Conservation (phyloP, 805 yeast species). For the Lipomyces starkeyi region DNA sequence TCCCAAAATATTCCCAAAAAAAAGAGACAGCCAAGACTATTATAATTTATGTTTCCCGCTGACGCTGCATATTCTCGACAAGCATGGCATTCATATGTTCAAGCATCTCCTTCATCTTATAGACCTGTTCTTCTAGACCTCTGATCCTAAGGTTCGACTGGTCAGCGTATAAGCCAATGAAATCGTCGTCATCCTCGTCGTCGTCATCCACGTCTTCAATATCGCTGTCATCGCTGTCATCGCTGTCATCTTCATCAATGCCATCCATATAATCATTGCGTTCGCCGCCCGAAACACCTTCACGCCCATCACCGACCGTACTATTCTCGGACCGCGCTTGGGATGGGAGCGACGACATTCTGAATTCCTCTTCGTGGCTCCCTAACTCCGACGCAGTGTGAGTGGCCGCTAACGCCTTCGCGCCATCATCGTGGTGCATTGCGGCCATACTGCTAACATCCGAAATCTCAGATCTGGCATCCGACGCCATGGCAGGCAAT, state of each 20-base stretch:
- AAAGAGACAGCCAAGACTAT: background rate
- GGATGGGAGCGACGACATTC: conserved; percentile 22
- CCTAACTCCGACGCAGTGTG: background rate
- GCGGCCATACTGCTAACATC: conserved; percentile 7
- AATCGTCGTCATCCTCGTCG: conserved; percentile 36
- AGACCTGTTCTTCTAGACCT: conserved; percentile 34
- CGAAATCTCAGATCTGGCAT: conserved; percentile 9
- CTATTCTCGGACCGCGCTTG: background rate
- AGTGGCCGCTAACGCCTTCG: conserved; percentile 12
- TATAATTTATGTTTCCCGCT: background rate
- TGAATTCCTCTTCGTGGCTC: conserved; percentile 1
- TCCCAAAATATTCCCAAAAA: background rate
- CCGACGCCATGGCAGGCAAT: conserved; percentile 14
- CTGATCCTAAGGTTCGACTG: conserved; percentile 31
- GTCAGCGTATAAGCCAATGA: conserved; percentile 32
- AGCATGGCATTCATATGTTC: conserved; percentile 27
- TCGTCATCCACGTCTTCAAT: conserved; percentile 22
- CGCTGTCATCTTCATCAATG: conserved; percentile 21
- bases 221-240: conserved; percentile 10
- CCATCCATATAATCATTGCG: background rate
- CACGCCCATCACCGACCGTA: conserved; percentile 6
- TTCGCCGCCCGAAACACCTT: conserved; percentile 7
- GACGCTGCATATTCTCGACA: conserved; percentile 19
- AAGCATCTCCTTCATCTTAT: conserved; percentile 33
- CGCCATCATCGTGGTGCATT: conserved; percentile 14